These are phyloP conservation scores for Ceratobasidium papillatum DNA, from an alignment of 1,284 basidiomycete species.

Conservation along the genomic window DNA sequence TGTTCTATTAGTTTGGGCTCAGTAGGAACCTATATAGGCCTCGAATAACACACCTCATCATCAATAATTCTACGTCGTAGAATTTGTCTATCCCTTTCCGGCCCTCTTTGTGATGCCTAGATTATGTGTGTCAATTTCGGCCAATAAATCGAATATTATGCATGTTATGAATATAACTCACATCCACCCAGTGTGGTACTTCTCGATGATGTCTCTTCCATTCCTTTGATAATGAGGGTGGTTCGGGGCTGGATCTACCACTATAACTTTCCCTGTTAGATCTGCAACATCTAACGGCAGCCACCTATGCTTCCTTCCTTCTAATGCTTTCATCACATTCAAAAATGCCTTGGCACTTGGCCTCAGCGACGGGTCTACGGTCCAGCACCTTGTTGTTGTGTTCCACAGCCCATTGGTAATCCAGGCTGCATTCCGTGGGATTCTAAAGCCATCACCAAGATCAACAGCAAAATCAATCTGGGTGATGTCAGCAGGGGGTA, in stretches of 20 bases:
- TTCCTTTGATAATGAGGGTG: no score
- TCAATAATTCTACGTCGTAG: neutral
- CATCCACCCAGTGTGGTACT: constrained; percentile 7
- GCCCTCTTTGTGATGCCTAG: neutral
- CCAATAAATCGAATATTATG: neutral
- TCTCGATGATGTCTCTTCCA: neutral
- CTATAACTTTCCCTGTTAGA: neutral
- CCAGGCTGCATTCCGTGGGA: neutral
- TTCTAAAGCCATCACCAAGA: neutral
- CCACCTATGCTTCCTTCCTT: constrained; percentile 1
- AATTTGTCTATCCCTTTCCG: neutral
- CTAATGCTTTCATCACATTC: neutral
- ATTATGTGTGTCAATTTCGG: neutral
- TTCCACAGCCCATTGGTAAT: constrained; percentile 35
- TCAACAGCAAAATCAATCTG: neutral
- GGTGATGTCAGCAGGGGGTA: neutral
- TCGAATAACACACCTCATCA: neutral
- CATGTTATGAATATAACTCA: neutral
- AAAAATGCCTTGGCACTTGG: constrained; percentile 10
- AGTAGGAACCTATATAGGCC: neutral
- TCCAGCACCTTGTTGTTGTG: constrained; percentile 3
- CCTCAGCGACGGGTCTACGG: constrained; percentile 1
- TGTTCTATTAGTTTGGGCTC: neutral
- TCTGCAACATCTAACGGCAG: constrained; percentile 7
- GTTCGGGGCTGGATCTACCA: neutral